phyloP scores from a whole-genome alignment of 805 yeast genomes.

The Brettanomyces naardenensis region DNA sequence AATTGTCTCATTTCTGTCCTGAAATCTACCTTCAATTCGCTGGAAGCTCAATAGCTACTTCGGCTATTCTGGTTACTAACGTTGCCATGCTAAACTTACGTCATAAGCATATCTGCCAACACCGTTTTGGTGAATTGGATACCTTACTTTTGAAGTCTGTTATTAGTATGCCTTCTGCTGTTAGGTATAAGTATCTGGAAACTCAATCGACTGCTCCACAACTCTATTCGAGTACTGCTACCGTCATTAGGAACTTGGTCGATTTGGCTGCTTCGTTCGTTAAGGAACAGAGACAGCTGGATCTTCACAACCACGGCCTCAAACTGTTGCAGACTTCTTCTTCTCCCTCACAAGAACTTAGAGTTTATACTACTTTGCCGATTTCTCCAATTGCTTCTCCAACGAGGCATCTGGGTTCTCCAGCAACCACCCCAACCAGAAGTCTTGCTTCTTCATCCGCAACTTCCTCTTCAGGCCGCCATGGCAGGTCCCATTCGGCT shows the following conservation, averaged over 20 bases:
- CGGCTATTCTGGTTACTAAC: constrained; percentile 40
- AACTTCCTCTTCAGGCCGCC: constrained; percentile 6
- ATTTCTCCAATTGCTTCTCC: constrained; percentile 27
- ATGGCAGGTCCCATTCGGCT: constrained; percentile 17
- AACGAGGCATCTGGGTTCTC: constrained; percentile 8
- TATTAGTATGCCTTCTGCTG: constrained; percentile 18
- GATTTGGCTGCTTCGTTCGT: constrained; percentile 19
- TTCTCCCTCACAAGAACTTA: constrained; percentile 11
- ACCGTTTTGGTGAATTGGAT: constrained; percentile 26
- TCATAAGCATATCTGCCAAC: constrained; percentile 22
- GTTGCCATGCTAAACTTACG: constrained; percentile 35
- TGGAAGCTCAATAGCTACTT: constrained; percentile 39
- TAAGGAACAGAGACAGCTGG: constrained; percentile 12
- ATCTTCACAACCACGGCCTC: constrained; percentile 6
- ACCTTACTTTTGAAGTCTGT: constrained; percentile 17
- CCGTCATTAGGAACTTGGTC: constrained; percentile 19
- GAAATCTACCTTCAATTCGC: constrained; percentile 45
- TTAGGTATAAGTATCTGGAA: constrained; percentile 20
- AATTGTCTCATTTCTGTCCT: constrained; percentile 55
- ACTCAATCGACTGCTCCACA: constrained; percentile 4
- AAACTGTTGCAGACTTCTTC: background rate
- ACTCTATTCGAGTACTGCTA: background rate
- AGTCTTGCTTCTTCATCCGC: constrained; percentile 4
- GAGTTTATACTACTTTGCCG: constrained; percentile 15
- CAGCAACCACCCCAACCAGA: background rate